Evolutionary conservation across 1,139 yeast genomes (phyloP), one percentile per base, ranked within the genome.

Genomic region (Hansenula anomala): DNA sequence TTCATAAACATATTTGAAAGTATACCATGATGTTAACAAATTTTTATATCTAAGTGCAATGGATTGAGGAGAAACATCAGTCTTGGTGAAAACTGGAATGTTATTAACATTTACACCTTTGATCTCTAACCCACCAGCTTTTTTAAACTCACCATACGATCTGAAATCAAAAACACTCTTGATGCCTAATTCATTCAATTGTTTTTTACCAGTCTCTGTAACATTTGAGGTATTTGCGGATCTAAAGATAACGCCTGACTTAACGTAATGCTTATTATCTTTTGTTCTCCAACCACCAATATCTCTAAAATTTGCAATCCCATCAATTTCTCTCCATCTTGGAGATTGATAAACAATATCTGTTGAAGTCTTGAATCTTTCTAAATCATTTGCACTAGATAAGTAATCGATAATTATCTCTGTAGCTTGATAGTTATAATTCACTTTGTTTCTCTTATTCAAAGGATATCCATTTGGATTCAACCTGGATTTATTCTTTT

Each of bases 291-390:
- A 87, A 4, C 95, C 96, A 1, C 96, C 96, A 42, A 81, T 58
- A 53, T 87, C 96, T 48, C 96, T 70, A 52, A 86, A 81, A 53
- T 88, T 87, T 38, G 71, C 60, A 12, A 85, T 75, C 0, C 94
- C 92, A 28, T 78, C 87, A 31, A 83, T 70, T 1, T 59, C 44
- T 46, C 77, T 77, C 83, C 86, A 81, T 39, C 87, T 64, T 4
- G 75, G 58, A 16, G 64, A 73, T 72, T 40, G 39, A 17, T 44
- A 42, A 11, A 80, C 64, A 17, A 51, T 56, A 19, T 52, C 43
- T 30, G 69, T 63, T 2, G 60, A 46, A 8, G 61, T 54, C 44
- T 67, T 64, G 52, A 81, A 84, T 41, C 94, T 63, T 14, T 58
- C 54, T 28, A 76, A 60, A 47, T 80, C 82, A 10, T 66, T 64